These are phyloP conservation scores for Scheffersomyces amazonensis DNA, from an alignment of 805 yeast species.

Conservation along the genomic window DNA sequence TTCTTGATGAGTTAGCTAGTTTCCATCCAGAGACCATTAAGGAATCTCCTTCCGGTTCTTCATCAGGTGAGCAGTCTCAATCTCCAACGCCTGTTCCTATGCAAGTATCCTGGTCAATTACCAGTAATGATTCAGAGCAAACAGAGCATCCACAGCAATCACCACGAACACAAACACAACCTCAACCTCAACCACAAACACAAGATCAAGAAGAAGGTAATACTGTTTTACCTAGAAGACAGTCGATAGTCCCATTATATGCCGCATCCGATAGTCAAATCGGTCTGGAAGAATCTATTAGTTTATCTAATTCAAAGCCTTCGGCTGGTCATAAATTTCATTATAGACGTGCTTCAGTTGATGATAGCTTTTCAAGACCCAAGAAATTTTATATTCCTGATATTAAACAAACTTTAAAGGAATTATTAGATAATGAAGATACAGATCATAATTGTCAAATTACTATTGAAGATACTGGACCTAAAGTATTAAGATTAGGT, in stretches of 20 bases:
- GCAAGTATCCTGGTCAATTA: neutral
- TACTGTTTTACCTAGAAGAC: conserved; percentile 9
- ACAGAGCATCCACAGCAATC: neutral
- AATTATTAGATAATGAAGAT: conserved; percentile 72
- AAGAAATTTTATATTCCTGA: conserved; percentile 68
- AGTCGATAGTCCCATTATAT: conserved; percentile 30
- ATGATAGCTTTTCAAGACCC: conserved; percentile 24
- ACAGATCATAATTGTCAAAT: conserved; percentile 81
- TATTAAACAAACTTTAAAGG: conserved; percentile 68
- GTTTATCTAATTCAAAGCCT: neutral
- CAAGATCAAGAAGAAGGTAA: neutral
- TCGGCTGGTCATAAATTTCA: conserved; percentile 7
- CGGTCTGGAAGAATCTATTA: conserved; percentile 3
- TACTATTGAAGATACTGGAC: conserved; percentile 31
- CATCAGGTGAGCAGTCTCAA: conserved; percentile 1
- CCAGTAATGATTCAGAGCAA: neutral
- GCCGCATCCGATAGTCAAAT: conserved; percentile 3
- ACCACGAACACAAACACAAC: neutral
- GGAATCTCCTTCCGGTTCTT: conserved; percentile 6
- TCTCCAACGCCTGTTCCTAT: conserved; percentile 5
- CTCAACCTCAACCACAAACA: neutral
- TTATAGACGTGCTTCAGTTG: conserved; percentile 30
- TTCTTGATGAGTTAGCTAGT: neutral
- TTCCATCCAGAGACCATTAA: conserved; percentile 5
- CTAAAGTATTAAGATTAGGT: conserved; percentile 28